These are phyloP conservation scores for Cornus suecica DNA, from an alignment of 148 eudicot species.

Conservation along the genomic window DNA sequence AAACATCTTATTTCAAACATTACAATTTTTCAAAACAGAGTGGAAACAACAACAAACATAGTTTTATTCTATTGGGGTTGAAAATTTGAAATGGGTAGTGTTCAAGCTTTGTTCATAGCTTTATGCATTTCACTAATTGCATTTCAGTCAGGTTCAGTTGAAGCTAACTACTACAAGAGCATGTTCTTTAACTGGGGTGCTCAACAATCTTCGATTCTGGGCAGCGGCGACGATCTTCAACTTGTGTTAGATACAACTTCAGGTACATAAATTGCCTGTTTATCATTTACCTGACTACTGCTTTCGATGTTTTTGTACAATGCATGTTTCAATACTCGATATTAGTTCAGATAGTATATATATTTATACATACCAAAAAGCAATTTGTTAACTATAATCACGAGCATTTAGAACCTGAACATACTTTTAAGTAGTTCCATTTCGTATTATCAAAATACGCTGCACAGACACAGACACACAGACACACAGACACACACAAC, in stretches of 20 bases:
- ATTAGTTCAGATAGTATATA: neutral
- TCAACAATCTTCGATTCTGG: slow-evolving; percentile 20
- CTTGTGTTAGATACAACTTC: slow-evolving; percentile 37
- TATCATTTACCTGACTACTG: neutral
- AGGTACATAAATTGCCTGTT: slow-evolving; percentile 33
- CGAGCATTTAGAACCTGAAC: neutral
- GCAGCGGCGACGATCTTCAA: slow-evolving; percentile 33
- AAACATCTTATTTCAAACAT: no score
- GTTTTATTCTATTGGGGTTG: no score
- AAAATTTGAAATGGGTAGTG: slow-evolving; percentile 40
- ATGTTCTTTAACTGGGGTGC: slow-evolving; percentile 49
- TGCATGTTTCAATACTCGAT: neutral
- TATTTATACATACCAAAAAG: neutral
- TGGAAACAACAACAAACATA: no score
- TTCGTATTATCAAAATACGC: neutral
- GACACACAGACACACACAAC: no score
- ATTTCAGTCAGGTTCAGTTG: slow-evolving; percentile 31
- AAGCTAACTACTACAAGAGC: slow-evolving; percentile 26
- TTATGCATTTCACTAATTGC: slow-evolving; percentile 21
- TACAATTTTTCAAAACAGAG: no score
- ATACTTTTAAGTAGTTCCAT: neutral
- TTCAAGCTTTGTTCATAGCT: slow-evolving; percentile 24
- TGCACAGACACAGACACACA: neutral
- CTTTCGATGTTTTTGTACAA: neutral
- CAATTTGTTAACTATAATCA: neutral